phyloP scores from a whole-genome alignment of 2,329 filamentous ascomycete genomes.

The Hypoxylon sp. region DNA sequence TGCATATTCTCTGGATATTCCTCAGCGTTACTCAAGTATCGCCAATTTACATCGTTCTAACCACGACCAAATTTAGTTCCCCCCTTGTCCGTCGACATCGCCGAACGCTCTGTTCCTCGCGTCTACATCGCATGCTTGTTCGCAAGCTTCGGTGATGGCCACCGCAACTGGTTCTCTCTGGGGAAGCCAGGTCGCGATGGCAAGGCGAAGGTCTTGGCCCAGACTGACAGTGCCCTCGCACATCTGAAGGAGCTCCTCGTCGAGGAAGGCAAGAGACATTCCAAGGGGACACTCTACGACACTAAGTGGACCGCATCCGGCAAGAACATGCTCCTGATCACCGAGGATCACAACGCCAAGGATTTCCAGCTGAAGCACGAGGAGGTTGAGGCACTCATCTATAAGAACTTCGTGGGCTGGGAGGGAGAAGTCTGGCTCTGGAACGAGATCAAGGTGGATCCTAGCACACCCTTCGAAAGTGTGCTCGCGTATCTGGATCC shows the following conservation, averaged over 20 bases:
- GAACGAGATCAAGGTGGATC: background rate
- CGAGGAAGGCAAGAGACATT: background rate
- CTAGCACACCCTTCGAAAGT: background rate
- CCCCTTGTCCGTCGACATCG: background rate
- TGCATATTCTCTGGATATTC: background rate
- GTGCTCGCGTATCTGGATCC: background rate
- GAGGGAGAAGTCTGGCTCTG: background rate
- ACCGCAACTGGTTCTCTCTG: constrained; percentile 3
- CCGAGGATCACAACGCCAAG: background rate
- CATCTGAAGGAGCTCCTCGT: background rate
- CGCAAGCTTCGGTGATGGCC: constrained; percentile 13
- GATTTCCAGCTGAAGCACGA: constrained; percentile 6
- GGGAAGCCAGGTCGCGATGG: constrained; percentile 12
- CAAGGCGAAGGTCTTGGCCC: background rate
- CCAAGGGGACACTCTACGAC: background rate
- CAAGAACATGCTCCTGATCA: background rate
- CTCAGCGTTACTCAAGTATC: background rate
- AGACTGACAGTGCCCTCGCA: constrained; percentile 5
- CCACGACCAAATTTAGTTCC: constrained; percentile 2
- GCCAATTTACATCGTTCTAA: background rate
- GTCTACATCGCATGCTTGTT: constrained; percentile 24
- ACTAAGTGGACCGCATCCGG: background rate
- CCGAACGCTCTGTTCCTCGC: background rate
- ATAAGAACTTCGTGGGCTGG: background rate
- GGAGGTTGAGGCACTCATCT: background rate